Base-by-base conservation (phyloP, 257 asterid genomes). In the Solanum appendiculatum region DNA sequence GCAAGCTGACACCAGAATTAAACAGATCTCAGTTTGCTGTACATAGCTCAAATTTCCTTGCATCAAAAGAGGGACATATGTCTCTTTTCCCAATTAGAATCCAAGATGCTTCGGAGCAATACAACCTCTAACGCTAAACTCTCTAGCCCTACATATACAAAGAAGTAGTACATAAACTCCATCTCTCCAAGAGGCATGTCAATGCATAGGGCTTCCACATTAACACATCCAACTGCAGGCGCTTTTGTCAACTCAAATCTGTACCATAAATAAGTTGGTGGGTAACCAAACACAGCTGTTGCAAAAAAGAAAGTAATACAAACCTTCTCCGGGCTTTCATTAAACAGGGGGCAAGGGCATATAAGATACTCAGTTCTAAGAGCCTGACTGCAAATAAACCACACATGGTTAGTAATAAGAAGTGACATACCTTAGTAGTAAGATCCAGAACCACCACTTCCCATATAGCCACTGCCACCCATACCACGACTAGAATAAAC, bases 361-460 rank as follows among this genome's bases (percentile, higher is more conserved):
- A 48, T 81, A 31, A 27, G 31, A 81, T 20, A 51, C 42, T 15
- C 40, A 48, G 42, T 29, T 46, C 42, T 46, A 46, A 81, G 36
- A 25, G 44, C 85, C 48, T 81, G 85, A 48, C 31, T 20, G 31
- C 85, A 31, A 81, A 31, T 29, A 5, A 48, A 81, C 39, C 39
- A 81, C 40, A 81, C 42, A 75, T 75, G 85, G 39, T 18, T 31
- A 33, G 42, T 20, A 48, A 81, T 31, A 81, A 48, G 21, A 81
- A 48, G 85, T 27, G 85, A 48, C 85, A 48, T 33, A 70, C 97
- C 98, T 96, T 89, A 96, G 89, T 96, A 95, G 87, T 96, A 96
- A 23, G 98, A 93, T 86, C 98, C 94, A 64, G 99, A 95, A 86
- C 97, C 93, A 89, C 96, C 89, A 85, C 97, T 92, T 81, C 98